A percentile compares a stretch with the other conserved stretches of the same genome.
Conservation (phyloP, 2,329 filamentous ascomycete species). For the Zymoseptoria ardabiliae region DNA sequence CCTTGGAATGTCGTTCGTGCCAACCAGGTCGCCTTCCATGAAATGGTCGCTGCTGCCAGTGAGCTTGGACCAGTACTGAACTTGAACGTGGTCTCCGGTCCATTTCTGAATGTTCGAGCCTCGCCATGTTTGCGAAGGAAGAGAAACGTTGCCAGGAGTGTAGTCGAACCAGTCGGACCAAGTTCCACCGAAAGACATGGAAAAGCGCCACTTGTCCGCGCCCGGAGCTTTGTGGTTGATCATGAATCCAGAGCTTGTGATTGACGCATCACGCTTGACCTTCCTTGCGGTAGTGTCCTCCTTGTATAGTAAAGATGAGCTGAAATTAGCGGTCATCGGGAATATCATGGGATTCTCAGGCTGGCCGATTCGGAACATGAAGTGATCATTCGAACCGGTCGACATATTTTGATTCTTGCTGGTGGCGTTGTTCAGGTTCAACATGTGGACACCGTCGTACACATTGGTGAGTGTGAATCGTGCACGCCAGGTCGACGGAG, state of each 20-base stretch:
- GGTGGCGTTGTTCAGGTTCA: slow-evolving; percentile 51
- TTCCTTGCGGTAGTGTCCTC: slow-evolving; percentile 26
- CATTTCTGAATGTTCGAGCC: slow-evolving; percentile 50
- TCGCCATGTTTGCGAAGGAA: slow-evolving; percentile 47
- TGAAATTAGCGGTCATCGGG: slow-evolving; percentile 51
- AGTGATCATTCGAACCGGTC: slow-evolving; percentile 52
- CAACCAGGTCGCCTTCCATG: slow-evolving; percentile 51
- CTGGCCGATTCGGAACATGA: slow-evolving; percentile 54
- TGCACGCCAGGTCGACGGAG: slow-evolving; percentile 50
- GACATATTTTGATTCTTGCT: slow-evolving; percentile 34
- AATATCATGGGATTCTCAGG: slow-evolving; percentile 54
- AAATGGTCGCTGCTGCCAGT: slow-evolving; percentile 54
- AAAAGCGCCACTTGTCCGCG: slow-evolving; percentile 56
- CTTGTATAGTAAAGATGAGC: slow-evolving; percentile 43
- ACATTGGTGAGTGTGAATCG: slow-evolving; percentile 48
- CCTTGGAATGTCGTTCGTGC: slow-evolving; percentile 33
- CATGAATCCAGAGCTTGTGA: slow-evolving; percentile 37
- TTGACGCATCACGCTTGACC: slow-evolving; percentile 19
- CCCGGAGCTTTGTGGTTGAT: slow-evolving; percentile 55
- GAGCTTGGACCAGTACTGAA: slow-evolving; percentile 56
- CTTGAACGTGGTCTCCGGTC: slow-evolving; percentile 54
- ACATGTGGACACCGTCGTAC: slow-evolving; percentile 52
- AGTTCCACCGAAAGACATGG: slow-evolving; percentile 52
- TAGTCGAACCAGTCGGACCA: slow-evolving; percentile 56
- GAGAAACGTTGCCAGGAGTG: slow-evolving; percentile 42